phyloP scores from a whole-genome alignment of 495 filamentous ascomycete genomes.

The Bombardia bombarda region DNA sequence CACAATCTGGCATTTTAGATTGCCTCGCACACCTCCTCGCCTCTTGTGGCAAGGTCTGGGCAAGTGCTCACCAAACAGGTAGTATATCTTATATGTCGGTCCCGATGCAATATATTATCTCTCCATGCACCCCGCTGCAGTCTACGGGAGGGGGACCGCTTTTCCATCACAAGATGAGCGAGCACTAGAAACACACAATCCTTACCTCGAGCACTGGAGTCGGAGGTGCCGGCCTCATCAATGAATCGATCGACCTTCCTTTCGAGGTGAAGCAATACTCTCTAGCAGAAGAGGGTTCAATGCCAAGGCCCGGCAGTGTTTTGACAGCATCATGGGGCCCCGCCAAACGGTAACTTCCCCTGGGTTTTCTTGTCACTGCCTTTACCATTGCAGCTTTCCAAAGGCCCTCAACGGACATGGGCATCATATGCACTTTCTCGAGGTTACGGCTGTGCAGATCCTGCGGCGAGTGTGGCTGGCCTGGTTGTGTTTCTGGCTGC shows the following conservation, averaged over 20 bases:
- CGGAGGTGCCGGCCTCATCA: slow-evolving; percentile 13
- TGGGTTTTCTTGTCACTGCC: background rate
- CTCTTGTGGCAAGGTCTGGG: slow-evolving; percentile 5
- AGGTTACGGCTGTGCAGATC: background rate
- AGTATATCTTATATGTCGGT: slow-evolving; percentile 15
- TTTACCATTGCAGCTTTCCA: background rate
- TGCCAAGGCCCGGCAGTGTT: slow-evolving; percentile 24
- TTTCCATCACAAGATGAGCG: slow-evolving; percentile 22
- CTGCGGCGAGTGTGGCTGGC: no score
- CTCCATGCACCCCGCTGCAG: slow-evolving; percentile 12
- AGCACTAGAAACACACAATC: background rate
- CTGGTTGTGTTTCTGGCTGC: background rate
- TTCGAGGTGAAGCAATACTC: slow-evolving; percentile 12
- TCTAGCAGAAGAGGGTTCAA: slow-evolving; percentile 9
- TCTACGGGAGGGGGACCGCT: slow-evolving; percentile 24
- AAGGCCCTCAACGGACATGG: background rate
- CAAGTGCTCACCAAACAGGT: slow-evolving; percentile 4
- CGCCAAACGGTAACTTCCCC: no score
- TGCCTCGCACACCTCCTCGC: slow-evolving; percentile 6
- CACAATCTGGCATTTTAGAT: slow-evolving; percentile 17
- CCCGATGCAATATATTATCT: slow-evolving; percentile 22
- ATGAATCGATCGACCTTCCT: slow-evolving; percentile 20
- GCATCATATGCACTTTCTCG: background rate
- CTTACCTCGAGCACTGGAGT: background rate
- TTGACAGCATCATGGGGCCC: slow-evolving; percentile 7